Conservation (phyloP, 2,329 filamentous ascomycete genomes). For the Zasmidium citrigriseum region DNA sequence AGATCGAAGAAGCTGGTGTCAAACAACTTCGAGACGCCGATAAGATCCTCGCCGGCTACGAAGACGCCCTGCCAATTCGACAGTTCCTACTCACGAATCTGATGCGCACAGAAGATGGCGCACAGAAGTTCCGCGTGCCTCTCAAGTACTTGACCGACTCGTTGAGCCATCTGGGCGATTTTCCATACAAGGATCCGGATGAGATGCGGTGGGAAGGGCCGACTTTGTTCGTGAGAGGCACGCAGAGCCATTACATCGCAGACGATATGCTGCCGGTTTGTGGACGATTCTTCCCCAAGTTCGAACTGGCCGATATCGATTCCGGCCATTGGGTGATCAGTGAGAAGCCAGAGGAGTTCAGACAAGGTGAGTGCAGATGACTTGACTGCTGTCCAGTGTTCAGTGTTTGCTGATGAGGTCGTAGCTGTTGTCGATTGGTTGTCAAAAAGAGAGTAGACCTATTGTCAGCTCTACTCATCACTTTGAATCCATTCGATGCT, state of each 20-base stretch:
- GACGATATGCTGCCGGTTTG: conserved; percentile 79
- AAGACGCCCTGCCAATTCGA: conserved; percentile 72
- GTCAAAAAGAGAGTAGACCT: neutral
- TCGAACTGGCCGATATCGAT: conserved; percentile 72
- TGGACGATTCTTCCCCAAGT: conserved; percentile 79
- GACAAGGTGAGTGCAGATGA: conserved; percentile 60
- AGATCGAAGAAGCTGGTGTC: conserved; percentile 69
- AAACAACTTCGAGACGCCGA: conserved; percentile 77
- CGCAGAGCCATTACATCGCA: conserved; percentile 73
- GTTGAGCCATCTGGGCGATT: conserved; percentile 79
- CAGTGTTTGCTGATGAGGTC: conserved; percentile 12
- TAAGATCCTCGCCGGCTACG: conserved; percentile 72
- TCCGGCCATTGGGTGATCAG: conserved; percentile 86
- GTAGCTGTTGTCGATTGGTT: conserved; percentile 59
- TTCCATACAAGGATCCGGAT: conserved; percentile 78
- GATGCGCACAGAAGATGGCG: conserved; percentile 56
- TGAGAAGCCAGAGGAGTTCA: conserved; percentile 81
- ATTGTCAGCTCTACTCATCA: neutral
- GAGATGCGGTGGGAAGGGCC: conserved; percentile 70
- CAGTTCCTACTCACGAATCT: conserved; percentile 93
- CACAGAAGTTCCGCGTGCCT: conserved; percentile 76
- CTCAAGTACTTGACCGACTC: conserved; percentile 67
- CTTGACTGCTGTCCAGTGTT: neutral
- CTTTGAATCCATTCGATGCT: neutral
- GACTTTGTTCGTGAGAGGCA: conserved; percentile 78